Evolutionary conservation across 495 filamentous ascomycete genomes (phyloP).

Genomic region (Recurvomyces mirabilis): DNA sequence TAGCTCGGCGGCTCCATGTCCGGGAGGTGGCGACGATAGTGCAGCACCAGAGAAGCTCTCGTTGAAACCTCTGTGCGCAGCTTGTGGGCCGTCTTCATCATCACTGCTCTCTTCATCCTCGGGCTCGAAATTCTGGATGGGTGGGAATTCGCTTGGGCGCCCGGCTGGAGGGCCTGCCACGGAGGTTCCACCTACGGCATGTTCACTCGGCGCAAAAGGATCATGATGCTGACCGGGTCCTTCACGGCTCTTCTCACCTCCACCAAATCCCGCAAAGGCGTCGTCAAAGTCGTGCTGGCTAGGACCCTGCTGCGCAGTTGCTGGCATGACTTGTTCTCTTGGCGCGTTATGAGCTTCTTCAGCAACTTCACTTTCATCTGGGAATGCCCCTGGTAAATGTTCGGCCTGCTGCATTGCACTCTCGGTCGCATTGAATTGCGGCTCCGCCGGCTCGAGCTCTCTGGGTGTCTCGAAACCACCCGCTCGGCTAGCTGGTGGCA

Average conservation of each 20-base stretch:
- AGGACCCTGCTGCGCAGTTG: background rate
- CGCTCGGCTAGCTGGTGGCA: conserved; percentile 65
- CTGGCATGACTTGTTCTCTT: background rate
- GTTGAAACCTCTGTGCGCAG: conserved; percentile 71
- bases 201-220: conserved; percentile 4
- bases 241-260: conserved; percentile 28
- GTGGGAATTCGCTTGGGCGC: conserved; percentile 65
- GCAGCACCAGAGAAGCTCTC: conserved; percentile 67
- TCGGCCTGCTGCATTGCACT: background rate
- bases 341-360: background rate
- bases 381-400: conserved; percentile 2
- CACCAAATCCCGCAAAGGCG: conserved; percentile 39
- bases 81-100: conserved; percentile 52
- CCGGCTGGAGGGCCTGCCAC: background rate
- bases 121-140: conserved; percentile 41
- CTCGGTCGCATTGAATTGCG: background rate
- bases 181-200: no score
- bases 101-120: conserved; percentile 58
- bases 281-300: conserved; percentile 4
- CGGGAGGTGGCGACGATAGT: conserved; percentile 48
- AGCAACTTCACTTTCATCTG: conserved; percentile 3
- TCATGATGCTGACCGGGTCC: conserved; percentile 24
- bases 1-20: background rate
- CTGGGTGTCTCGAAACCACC: conserved; percentile 46
- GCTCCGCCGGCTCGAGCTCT: conserved; percentile 1